phyloP scores from a whole-genome alignment of 805 yeast species.

The Priceomyces castillae region DNA sequence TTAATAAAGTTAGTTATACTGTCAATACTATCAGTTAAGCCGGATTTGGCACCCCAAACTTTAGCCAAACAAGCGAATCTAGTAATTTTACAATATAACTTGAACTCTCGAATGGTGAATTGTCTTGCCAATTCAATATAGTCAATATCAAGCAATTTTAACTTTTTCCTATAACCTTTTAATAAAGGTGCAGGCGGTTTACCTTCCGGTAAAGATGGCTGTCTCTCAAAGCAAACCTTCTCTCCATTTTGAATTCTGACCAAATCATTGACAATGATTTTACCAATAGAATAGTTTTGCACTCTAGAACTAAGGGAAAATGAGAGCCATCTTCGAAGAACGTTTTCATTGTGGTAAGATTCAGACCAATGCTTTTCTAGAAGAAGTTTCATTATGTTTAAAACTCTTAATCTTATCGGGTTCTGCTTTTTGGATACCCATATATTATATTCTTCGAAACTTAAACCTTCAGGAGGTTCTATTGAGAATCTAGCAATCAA shows the following conservation, averaged over 20 bases:
- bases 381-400: slow-evolving; percentile 63
- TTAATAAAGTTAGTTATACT: slow-evolving; percentile 59
- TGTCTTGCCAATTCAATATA: slow-evolving; percentile 80
- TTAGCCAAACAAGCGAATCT: slow-evolving; percentile 73
- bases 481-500: slow-evolving; percentile 64
- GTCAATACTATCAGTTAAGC: slow-evolving; percentile 42
- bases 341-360: slow-evolving; percentile 49
- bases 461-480: slow-evolving; percentile 83
- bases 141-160: slow-evolving; percentile 63
- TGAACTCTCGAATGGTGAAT: slow-evolving; percentile 74
- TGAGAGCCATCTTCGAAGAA: slow-evolving; percentile 33
- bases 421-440: slow-evolving; percentile 73
- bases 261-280: slow-evolving; percentile 23
- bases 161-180: slow-evolving; percentile 33
- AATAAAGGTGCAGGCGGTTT: slow-evolving; percentile 43
- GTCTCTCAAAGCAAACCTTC: slow-evolving; percentile 22
- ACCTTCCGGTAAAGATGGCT: slow-evolving; percentile 24
- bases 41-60: slow-evolving; percentile 70
- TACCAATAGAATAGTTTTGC: slow-evolving; percentile 28
- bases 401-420: slow-evolving; percentile 64
- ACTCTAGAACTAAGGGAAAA: slow-evolving; percentile 24
- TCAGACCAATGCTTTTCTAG: slow-evolving; percentile 70
- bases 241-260: slow-evolving; percentile 30
- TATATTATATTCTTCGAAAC: slow-evolving; percentile 72
- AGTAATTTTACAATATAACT: slow-evolving; percentile 62